phyloP scores from a whole-genome alignment of 352 stramenopile species.

The Hyaloperonospora brassicae region DNA sequence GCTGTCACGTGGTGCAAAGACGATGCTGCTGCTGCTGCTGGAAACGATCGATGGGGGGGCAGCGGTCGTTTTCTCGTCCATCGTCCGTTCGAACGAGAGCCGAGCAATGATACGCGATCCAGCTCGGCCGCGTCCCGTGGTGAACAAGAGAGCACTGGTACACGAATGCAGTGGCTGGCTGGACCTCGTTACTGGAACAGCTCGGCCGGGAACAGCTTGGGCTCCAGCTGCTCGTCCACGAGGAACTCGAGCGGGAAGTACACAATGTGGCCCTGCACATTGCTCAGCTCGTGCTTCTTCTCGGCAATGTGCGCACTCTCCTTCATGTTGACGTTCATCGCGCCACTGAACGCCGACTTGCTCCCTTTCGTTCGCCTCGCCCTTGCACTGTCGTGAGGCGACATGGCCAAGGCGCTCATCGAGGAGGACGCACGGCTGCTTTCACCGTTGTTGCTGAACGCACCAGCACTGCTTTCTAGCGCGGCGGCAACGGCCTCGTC shows the following conservation, averaged over 20 bases:
- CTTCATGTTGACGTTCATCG: constrained; percentile 66
- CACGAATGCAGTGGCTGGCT: not conserved
- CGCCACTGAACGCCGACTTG: constrained; percentile 48
- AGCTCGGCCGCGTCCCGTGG: not conserved
- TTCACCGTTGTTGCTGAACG: constrained; percentile 18
- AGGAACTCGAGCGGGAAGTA: constrained; percentile 86
- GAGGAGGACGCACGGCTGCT: constrained; percentile 18
- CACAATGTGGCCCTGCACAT: constrained; percentile 72
- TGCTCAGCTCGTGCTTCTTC: constrained; percentile 55
- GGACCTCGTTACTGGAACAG: constrained; percentile 61
- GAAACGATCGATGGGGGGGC: no score
- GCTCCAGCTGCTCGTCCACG: constrained; percentile 65
- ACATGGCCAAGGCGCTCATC: constrained; percentile 17
- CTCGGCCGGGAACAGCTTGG: constrained; percentile 67
- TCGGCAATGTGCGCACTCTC: constrained; percentile 52
- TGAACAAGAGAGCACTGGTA: constrained; percentile 1
- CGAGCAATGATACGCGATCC: no score
- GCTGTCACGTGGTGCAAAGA: no score
- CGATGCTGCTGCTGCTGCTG: no score
- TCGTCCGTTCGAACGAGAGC: no score
- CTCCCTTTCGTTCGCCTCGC: constrained; percentile 13
- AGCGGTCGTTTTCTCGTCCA: no score
- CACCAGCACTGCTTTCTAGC: constrained; percentile 9
- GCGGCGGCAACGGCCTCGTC: constrained; percentile 21
- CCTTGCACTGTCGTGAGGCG: constrained; percentile 16